Conservation (phyloP, 176 grass and related monocot genomes). For the Typha latifolia region DNA sequence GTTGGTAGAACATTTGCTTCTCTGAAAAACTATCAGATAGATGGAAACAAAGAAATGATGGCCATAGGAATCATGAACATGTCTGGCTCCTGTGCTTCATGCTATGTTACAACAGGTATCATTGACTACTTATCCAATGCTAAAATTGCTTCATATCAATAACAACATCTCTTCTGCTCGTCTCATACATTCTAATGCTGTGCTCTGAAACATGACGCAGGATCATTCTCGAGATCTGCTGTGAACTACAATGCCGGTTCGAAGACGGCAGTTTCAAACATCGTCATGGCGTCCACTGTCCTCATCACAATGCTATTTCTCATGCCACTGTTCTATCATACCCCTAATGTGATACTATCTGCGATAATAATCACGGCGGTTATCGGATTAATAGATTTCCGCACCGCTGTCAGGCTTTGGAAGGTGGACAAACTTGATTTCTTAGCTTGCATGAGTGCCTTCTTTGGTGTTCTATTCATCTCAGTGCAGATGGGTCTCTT, state of each 20-base stretch:
- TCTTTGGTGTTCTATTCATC: conserved; percentile 81
- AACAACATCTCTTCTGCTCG: not conserved
- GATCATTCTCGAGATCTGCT: conserved; percentile 87
- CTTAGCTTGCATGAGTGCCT: conserved; percentile 62
- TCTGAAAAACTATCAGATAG: conserved; percentile 97
- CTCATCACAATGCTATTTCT: conserved; percentile 89
- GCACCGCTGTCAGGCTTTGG: conserved; percentile 54
- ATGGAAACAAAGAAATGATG: conserved; percentile 99
- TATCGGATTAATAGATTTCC: conserved; percentile 72
- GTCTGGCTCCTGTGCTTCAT: conserved; percentile 81
- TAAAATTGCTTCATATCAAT: not conserved
- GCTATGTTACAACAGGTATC: conserved; percentile 84
- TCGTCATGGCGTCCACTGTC: conserved; percentile 80
- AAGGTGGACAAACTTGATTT: conserved; percentile 96
- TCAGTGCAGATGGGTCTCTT: conserved; percentile 82
- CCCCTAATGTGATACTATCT: conserved; percentile 76
- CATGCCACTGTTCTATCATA: conserved; percentile 97
- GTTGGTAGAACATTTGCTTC: conserved; percentile 92
- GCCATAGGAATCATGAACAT: conserved; percentile 99
- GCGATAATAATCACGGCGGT: conserved; percentile 98
- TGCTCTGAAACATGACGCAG: conserved; percentile 11
- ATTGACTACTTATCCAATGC: not conserved
- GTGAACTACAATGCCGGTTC: conserved; percentile 95
- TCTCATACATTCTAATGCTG: not conserved
- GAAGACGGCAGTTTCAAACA: conserved; percentile 80